Base-by-base conservation (phyloP, 768 basidiomycete species). In the Cyclocybe aegerita region DNA sequence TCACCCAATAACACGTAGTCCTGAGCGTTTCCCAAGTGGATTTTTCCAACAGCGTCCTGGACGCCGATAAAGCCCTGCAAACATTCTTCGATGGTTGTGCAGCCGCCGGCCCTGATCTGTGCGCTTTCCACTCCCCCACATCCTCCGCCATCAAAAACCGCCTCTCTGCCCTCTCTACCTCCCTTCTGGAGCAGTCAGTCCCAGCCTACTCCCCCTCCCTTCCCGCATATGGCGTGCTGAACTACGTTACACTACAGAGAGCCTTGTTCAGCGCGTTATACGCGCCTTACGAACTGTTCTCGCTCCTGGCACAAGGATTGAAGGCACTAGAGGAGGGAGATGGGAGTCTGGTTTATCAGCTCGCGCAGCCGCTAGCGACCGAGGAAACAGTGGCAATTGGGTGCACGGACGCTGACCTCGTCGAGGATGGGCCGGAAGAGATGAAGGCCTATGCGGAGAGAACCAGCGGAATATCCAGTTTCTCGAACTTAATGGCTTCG, bases 41-140 rank as follows among this genome's bases (percentile, higher is more conserved):
- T 39, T 7, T 54, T 72, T 74, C 65, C 4, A 66, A 64, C 4
- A 70, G 70, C 49, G 59, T 74, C 7, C 10, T 67, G 1, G 71
- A 76, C 44, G 68, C 73, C 1, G 65, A 71, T 16, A 71, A 73
- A 52, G 60, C 61, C 0, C 53, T 74, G 57, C 54, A 67, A 15
- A 48, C 53, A 6, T 75, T 77, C 54, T 70, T 66, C 47, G 57
- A 59, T 4, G 63, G 61, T 9, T 77, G 76, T 46, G 63, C 64
- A 33, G 58, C 60, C 0, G 73, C 70, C 1, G 75, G 74, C 0
- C 67, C 69, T 1, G 32, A 47, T 10, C 44, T 46, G 9, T 76
- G 76, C 52, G 36, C 71, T 4, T 73, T 76, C 69, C 0, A 45
- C 47, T 0, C 48, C 76, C 1, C 68, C 65, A 43, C 58, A 65